A percentile compares a stretch with the other conserved stretches of the same genome.
Evolutionary conservation across 225 moss, liverwort and hornwort genomes (phyloP).

Genomic region (Rhytidiadelphus loreus): DNA sequence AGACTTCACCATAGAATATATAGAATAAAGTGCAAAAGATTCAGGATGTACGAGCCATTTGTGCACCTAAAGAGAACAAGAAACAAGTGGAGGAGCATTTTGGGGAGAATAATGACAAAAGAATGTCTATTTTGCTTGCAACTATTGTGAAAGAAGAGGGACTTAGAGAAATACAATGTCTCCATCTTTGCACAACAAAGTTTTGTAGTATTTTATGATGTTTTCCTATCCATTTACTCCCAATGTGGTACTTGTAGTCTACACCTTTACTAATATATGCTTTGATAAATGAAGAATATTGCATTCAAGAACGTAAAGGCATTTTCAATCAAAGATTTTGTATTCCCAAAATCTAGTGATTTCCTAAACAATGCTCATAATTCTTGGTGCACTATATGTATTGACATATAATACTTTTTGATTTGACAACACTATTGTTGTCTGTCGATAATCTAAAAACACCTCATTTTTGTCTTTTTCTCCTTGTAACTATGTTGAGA

Average conservation of each 20-base stretch:
- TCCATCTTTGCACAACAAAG: not conserved
- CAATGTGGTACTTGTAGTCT: not conserved
- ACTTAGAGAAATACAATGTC: rapidly evolving
- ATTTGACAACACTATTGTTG: rapidly evolving
- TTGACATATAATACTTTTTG: not conserved
- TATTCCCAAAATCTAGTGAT: not conserved
- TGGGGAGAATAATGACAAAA: rapidly evolving
- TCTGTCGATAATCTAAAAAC: not conserved
- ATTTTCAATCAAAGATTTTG: not conserved
- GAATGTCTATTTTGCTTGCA: not conserved
- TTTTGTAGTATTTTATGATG: not conserved
- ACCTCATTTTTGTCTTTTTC: not conserved
- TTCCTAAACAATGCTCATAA: not conserved
- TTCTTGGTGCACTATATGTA: not conserved
- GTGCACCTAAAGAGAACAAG: rapidly evolving
- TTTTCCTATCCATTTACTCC: not conserved
- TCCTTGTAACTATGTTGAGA: not conserved
- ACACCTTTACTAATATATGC: not conserved
- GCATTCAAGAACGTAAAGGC: not conserved
- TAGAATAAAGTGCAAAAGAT: not conserved
- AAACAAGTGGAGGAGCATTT: not conserved
- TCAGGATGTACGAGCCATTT: rapidly evolving
- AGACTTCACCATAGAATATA: rapidly evolving
- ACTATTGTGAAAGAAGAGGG: not conserved
- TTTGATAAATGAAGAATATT: not conserved